Percentiles rank a stretch among this genome's conserved stretches.
These are phyloP conservation scores for Potentilla sterilis DNA, from an alignment of 306 rosid genomes.

Conservation along the genomic window DNA sequence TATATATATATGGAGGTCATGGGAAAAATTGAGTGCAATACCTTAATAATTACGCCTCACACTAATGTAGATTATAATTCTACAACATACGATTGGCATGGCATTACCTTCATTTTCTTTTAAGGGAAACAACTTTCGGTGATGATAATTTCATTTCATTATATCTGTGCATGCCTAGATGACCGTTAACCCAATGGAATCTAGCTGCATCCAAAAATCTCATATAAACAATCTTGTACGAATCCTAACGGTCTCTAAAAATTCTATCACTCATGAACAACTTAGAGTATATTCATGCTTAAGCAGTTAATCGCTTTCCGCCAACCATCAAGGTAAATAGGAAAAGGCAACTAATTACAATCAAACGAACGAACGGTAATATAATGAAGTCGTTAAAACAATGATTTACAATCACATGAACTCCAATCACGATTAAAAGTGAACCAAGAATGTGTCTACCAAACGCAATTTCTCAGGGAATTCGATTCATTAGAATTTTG, in stretches of 20 bases:
- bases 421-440: conserved; percentile 9
- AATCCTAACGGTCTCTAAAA: background rate
- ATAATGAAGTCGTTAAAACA: conserved; percentile 8
- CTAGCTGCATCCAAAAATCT: background rate
- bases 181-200: background rate
- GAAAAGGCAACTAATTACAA: background rate
- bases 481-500: conserved; percentile 6
- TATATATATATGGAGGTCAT: too few species aligned
- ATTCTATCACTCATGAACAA: background rate
- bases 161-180: too few species aligned
- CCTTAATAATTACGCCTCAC: too few species aligned
- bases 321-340: background rate
- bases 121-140: too few species aligned
- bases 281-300: background rate
- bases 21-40: too few species aligned
- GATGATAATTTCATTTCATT: too few species aligned
- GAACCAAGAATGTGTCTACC: background rate
- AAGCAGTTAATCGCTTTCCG: background rate
- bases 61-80: too few species aligned
- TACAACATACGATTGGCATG: too few species aligned
- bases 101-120: too few species aligned
- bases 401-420: conserved; percentile 52
- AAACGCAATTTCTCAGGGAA: conserved; percentile 10
- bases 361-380: background rate
- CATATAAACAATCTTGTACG: background rate